Percentiles rank a stretch among this genome's conserved stretches.
Evolutionary conservation across 306 rosid species (phyloP).

Genomic region (Quillaja saponaria): DNA sequence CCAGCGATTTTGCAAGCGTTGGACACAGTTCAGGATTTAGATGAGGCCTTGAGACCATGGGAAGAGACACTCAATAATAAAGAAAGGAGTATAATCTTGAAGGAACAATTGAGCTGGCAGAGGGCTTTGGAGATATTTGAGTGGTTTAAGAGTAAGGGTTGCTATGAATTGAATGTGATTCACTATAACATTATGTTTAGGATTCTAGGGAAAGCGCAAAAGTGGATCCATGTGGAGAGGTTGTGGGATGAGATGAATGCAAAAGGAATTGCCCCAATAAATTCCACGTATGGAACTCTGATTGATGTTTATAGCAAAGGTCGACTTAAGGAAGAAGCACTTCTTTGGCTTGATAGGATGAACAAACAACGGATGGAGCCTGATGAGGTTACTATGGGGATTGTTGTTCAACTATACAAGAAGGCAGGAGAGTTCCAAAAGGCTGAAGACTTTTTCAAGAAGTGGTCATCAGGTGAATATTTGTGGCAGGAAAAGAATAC

Average conservation of each 20-base stretch:
- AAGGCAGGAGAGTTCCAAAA: conserved; percentile 74
- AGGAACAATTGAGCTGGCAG: conserved; percentile 64
- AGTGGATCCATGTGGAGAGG: conserved; percentile 57
- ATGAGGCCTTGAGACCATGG: conserved; percentile 67
- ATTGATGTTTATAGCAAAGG: conserved; percentile 87
- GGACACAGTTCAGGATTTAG: conserved; percentile 56
- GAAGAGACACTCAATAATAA: conserved; percentile 46
- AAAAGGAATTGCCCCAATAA: conserved; percentile 59
- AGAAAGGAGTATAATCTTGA: conserved; percentile 75
- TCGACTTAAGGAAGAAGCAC: conserved; percentile 69
- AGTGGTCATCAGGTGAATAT: conserved; percentile 59
- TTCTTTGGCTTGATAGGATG: conserved; percentile 81
- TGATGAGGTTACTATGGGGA: conserved; percentile 94
- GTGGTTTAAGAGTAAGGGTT: conserved; percentile 68
- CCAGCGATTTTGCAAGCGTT: conserved; percentile 61
- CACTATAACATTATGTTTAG: conserved; percentile 73
- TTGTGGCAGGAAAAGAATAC: conserved; percentile 24
- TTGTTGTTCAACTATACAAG: conserved; percentile 85
- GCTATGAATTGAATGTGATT: conserved; percentile 70
- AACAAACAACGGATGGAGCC: conserved; percentile 69
- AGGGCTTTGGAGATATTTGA: conserved; percentile 66
- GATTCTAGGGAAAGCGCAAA: conserved; percentile 57
- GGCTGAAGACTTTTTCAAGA: conserved; percentile 74
- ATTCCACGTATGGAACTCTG: conserved; percentile 81
- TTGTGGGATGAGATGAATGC: conserved; percentile 73